Evolutionary conservation across 371 early-diverging fungal species (phyloP).

Genomic region (Globomyces sp.): DNA sequence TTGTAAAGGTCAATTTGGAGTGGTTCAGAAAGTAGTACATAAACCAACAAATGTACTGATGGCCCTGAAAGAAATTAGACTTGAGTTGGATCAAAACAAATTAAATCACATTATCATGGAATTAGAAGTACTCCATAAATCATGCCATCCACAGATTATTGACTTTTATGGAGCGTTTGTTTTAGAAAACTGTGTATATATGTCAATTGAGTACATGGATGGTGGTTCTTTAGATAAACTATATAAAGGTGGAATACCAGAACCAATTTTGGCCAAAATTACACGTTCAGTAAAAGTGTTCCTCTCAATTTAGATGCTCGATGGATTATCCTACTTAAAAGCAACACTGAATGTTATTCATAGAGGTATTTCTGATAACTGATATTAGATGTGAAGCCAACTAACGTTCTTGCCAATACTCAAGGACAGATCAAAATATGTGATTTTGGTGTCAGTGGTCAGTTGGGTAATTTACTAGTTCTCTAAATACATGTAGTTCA

Average conservation of each 20-base stretch:
- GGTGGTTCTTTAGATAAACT: conserved; percentile 87
- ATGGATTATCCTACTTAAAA: conserved; percentile 84
- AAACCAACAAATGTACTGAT: conserved; percentile 86
- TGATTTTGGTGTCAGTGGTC: conserved; percentile 76
- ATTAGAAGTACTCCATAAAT: conserved; percentile 83
- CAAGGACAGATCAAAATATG: conserved; percentile 90
- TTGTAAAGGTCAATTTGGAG: conserved; percentile 89
- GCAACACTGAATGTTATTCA: conserved; percentile 88
- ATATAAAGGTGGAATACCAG: conserved; percentile 77
- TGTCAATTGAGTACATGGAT: conserved; percentile 87
- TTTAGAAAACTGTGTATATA: conserved; percentile 91
- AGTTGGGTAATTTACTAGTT: conserved; percentile 43
- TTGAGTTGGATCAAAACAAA: conserved; percentile 85
- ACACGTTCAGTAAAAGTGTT: conserved; percentile 60
- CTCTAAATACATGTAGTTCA: conserved; percentile 41
- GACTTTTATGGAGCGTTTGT: conserved; percentile 98
- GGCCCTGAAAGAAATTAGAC: conserved; percentile 83
- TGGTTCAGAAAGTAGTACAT: conserved; percentile 85
- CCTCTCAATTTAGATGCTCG: conserved; percentile 62
- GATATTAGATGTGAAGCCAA: conserved; percentile 84
- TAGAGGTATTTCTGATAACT: conserved; percentile 46
- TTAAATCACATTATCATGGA: conserved; percentile 92
- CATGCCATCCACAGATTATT: conserved; percentile 83
- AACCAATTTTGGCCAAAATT: conserved; percentile 78
- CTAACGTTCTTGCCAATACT: conserved; percentile 85